Evolutionary conservation across 768 basidiomycete genomes (phyloP).

Genomic region (Lactifluus pinguis): DNA sequence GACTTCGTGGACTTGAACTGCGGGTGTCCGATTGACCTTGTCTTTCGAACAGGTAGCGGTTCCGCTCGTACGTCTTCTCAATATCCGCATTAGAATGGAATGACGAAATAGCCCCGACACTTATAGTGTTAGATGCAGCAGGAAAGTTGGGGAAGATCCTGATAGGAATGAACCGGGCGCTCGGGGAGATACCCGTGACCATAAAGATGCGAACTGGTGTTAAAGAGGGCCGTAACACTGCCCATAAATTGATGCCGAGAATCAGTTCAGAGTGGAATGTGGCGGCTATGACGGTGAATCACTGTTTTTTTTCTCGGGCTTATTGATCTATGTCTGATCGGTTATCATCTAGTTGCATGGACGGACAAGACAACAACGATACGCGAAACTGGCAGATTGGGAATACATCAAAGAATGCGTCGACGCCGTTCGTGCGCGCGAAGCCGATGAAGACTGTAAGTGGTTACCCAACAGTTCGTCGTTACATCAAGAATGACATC

Average conservation of each 20-base stretch:
- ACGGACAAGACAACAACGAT: conserved; percentile 89
- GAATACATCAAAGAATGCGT: conserved; percentile 86
- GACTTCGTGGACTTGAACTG: conserved; percentile 96
- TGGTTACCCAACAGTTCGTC: background rate
- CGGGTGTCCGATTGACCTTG: conserved; percentile 95
- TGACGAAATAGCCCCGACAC: background rate
- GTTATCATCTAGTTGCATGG: conserved; percentile 76
- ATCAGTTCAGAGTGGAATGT: conserved; percentile 48
- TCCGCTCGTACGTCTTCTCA: conserved; percentile 59
- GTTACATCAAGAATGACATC: background rate
- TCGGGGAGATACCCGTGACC: conserved; percentile 87
- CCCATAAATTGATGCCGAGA: conserved; percentile 87
- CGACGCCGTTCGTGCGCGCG: conserved; percentile 60
- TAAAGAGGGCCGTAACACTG: conserved; percentile 74
- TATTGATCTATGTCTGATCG: background rate
- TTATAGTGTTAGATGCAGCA: conserved; percentile 71
- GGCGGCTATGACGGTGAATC: conserved; percentile 42
- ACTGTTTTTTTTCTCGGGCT: background rate
- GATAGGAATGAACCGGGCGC: conserved; percentile 81
- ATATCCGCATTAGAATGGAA: background rate
- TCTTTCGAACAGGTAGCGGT: conserved; percentile 86
- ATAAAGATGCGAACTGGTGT: conserved; percentile 91
- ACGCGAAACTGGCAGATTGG: conserved; percentile 91
- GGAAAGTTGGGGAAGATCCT: conserved; percentile 80
- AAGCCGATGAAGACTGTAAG: conserved; percentile 65